Base-by-base conservation (phyloP, 2,329 filamentous ascomycete genomes). In the Orbilia quercus region DNA sequence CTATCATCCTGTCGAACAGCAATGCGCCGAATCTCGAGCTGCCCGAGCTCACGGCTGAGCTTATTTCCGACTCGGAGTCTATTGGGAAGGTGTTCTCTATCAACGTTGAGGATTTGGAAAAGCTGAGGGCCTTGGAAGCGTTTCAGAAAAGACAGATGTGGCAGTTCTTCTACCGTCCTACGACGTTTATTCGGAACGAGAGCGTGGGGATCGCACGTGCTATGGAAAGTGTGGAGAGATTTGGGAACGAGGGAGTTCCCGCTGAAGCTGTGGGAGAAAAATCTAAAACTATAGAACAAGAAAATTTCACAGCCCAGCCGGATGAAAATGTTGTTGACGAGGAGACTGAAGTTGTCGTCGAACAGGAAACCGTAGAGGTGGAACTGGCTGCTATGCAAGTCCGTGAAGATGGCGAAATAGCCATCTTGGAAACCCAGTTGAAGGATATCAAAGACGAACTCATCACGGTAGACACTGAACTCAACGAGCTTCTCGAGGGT, bases 81-180 rank as follows among this genome's bases (percentile, higher is more conserved):
- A 82, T 85, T 7, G 91, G 90, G 36, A 85, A 85, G 73, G 86
- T 98, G 28, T 82, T 92, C 58, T 86, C 86, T 1, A 81, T 98
- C 25, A 88, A 90, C 6, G 87, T 88, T 44, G 81, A 82, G 1
- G 82, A 92, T 55, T 85, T 97, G 55, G 92, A 96, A 82, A 87
- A 89, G 80, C 83, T 99, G 82, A 86, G 92, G 78, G 86, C 88
- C n/a, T 84, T 90, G 60, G 91, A 96, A 79, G 92, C 91, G 2
- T 99, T 99, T 84, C 96, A 96, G 85, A 84, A 88, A 20, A 91
- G 88, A 22, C 95, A 98, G 84, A 88, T 87, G 75, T 99, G 95
- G 93, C 86, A 85, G 70, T 83, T 96, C 78, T 99, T 98, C 82
- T 84, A 91, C 77, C 86, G 88, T 76, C 95, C 95, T 23, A 90